Conservation (phyloP, 495 filamentous ascomycete genomes). For the Staphylotrichum longicolle region DNA sequence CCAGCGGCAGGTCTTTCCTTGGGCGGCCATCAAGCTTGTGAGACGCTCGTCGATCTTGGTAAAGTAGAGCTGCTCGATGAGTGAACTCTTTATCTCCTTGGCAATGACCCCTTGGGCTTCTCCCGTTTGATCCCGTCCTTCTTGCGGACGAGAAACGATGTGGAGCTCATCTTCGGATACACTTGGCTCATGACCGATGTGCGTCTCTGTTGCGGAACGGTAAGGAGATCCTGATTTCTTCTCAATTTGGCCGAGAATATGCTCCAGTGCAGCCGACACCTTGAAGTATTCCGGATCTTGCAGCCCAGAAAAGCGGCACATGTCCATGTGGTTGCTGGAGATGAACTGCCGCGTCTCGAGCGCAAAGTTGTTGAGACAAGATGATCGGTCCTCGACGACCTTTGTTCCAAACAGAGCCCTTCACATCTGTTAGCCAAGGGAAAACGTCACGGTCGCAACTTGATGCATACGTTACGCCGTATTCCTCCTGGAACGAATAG, state of each 20-base stretch:
- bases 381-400: slow-evolving; percentile 22
- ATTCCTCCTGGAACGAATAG: slow-evolving; percentile 21
- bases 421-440: background rate
- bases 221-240: background rate
- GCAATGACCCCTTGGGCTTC: background rate
- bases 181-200: background rate
- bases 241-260: slow-evolving; percentile 1
- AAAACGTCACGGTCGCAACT: too few species aligned
- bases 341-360: slow-evolving; percentile 21
- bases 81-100: background rate
- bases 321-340: slow-evolving; percentile 25
- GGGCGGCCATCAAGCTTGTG: slow-evolving; percentile 27
- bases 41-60: slow-evolving; percentile 35
- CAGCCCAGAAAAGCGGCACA: slow-evolving; percentile 20
- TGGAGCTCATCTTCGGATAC: too few species aligned
- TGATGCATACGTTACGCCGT: background rate
- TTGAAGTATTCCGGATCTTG: slow-evolving; percentile 21
- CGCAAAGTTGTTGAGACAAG: slow-evolving; percentile 14
- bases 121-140: too few species aligned
- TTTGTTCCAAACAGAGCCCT: slow-evolving; percentile 16
- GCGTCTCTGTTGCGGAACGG: background rate
- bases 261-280: slow-evolving; percentile 18
- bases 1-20: slow-evolving; percentile 46
- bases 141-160: background rate
- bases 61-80: slow-evolving; percentile 27